Evolutionary conservation across 1,284 basidiomycete species (phyloP).

Genomic region (Cryptococcus sp.): DNA sequence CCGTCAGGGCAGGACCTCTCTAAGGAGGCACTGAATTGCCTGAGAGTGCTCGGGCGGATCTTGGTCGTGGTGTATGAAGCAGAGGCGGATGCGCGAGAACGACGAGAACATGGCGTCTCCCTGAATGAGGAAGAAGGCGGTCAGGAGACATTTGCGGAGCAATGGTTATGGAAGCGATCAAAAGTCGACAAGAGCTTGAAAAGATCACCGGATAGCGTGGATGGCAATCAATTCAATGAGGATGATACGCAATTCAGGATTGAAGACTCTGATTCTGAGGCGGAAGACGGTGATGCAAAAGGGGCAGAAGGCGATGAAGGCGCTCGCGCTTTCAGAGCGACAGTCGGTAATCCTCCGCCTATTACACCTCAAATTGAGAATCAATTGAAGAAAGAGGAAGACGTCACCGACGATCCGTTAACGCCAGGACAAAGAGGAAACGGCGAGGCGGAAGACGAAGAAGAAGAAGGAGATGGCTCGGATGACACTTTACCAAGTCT

Average conservation of each 20-base stretch:
- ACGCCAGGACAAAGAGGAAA: conserved; percentile 24
- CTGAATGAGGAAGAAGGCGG: conserved; percentile 12
- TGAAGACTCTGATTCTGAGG: conserved; percentile 59
- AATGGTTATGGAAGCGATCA: conserved; percentile 26
- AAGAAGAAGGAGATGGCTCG: conserved; percentile 44
- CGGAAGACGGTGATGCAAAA: conserved; percentile 55
- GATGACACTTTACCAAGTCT: conserved; percentile 65
- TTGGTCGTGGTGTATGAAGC: conserved; percentile 82
- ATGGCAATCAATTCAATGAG: conserved; percentile 12
- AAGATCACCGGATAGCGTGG: conserved; percentile 63
- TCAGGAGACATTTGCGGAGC: conserved; percentile 29
- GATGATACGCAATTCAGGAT: conserved; percentile 33
- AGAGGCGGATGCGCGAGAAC: conserved; percentile 63
- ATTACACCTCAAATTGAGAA: conserved; percentile 20
- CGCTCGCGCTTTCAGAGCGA: conserved; percentile 55
- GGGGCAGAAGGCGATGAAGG: conserved; percentile 63
- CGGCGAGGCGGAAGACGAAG: conserved; percentile 12
- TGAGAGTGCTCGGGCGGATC: conserved; percentile 81
- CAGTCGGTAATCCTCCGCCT: conserved; percentile 32
- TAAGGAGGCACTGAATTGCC: conserved; percentile 81
- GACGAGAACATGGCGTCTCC: conserved; percentile 14
- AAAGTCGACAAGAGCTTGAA: conserved; percentile 46
- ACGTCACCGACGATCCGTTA: conserved; percentile 25
- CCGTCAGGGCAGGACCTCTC: conserved; percentile 61
- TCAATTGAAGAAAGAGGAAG: conserved; percentile 14